Conservation (phyloP, 106 monocot genomes). For the Chionographis japonica region DNA sequence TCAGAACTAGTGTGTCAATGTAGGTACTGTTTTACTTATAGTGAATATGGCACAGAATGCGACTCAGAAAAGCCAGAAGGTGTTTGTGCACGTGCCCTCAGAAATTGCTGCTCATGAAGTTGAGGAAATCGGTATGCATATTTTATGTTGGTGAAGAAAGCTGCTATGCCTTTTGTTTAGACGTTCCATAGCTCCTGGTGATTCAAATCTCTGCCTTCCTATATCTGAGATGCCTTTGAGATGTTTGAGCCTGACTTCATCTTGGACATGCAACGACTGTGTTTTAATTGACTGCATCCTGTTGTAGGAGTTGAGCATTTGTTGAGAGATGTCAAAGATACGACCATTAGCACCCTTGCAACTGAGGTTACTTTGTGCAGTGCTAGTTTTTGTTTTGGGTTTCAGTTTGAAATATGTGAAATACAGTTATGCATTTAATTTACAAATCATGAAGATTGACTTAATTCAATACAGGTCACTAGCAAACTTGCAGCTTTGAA, state of each 20-base stretch:
- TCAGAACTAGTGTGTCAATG: slow-evolving; percentile 23
- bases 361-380: slow-evolving; percentile 37
- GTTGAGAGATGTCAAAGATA: slow-evolving; percentile 51
- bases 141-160: slow-evolving; percentile 24
- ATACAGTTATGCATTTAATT: background rate
- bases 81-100: slow-evolving; percentile 96
- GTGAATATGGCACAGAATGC: slow-evolving; percentile 63
- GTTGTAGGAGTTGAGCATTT: slow-evolving; percentile 48
- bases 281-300: background rate
- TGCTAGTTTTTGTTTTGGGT: background rate
- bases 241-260: background rate
- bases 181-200: background rate
- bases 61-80: slow-evolving; percentile 95
- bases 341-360: slow-evolving; percentile 50
- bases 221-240: background rate
- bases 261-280: background rate
- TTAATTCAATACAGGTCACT: slow-evolving; percentile 47
- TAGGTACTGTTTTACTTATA: background rate
- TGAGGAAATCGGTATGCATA: slow-evolving; percentile 86
- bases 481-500: slow-evolving; percentile 93
- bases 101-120: slow-evolving; percentile 99
- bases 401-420: background rate
- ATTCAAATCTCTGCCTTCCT: background rate
- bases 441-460: too few relatives aligned
- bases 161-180: slow-evolving; percentile 7